These are phyloP conservation scores for Pulicaria dysenterica DNA, from an alignment of 129 eudicot genomes.

Conservation along the genomic window DNA sequence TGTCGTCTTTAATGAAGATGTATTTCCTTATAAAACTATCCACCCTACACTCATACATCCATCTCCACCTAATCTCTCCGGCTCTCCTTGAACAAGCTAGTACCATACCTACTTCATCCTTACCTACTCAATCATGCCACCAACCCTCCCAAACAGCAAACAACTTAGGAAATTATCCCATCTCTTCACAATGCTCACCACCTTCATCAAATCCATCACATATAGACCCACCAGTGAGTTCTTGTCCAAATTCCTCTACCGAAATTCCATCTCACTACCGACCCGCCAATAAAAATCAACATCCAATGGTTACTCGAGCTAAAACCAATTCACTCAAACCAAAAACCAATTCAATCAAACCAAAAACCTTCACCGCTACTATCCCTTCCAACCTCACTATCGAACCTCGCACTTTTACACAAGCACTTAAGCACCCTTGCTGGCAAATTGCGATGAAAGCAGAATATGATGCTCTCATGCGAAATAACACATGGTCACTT, in stretches of 20 bases:
- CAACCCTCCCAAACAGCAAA: too few relatives aligned
- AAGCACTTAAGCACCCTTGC: neutral
- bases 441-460: neutral
- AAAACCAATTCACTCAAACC: neutral
- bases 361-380: neutral
- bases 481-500: neutral
- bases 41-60: neutral
- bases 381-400: neutral
- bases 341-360: too few relatives aligned
- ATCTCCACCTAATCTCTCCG: neutral
- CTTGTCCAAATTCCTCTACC: neutral
- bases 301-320: neutral
- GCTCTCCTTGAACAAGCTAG: neutral
- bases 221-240: too few relatives aligned
- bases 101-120: neutral
- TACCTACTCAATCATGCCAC: too few relatives aligned
- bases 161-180: too few relatives aligned
- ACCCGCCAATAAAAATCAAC: neutral
- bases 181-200: too few relatives aligned
- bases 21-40: neutral
- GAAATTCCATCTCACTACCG: neutral
- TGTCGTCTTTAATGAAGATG: neutral
- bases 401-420: neutral
- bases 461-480: neutral
- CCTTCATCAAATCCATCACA: neutral